Base-by-base conservation (phyloP, 2,329 filamentous ascomycete species). In the Exophiala bonariae region DNA sequence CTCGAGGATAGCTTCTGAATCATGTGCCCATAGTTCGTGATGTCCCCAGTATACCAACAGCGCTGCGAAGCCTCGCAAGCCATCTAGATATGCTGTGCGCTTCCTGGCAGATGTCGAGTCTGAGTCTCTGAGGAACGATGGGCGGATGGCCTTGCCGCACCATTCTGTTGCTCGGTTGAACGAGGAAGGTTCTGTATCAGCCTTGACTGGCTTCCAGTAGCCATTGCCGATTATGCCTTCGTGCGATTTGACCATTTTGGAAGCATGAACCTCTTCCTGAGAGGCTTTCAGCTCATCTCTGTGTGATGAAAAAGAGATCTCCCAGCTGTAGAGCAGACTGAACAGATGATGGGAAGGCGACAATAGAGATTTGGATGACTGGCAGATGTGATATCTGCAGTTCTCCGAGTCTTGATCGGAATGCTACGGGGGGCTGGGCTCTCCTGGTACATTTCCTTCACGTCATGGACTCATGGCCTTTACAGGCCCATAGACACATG, bases 1-100 rank as follows among this genome's bases (percentile, higher is more conserved):
- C 56, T 82, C 78, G n/a, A 82, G 66, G 1, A 70, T 63, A 7
- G 55, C 41, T 32, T 69, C 68, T 31, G 67, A 64, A 47, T 61
- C 68, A 62, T 81, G 82, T 35, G 72, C 74, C 80, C 80, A 83
- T 4, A 81, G 62, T 55, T 78, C 65, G 61, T 84, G 75, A 62
- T 85, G 80, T 43, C 83, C 79, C 55, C 76, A 71, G 62, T 85
- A 86, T 11, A 87, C 83, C 20, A 86, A 61, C 22, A 87, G 72
- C 2, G 83, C 81, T 3, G 83, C 82, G 52, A 86, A 84, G 3
- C 84, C 83, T 59, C 84, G 70, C 11, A 87, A 67, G 11, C 83
- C 83, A 56, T 87, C 83, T 16, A 83, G 71, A 55, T 80, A 83
- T n/a, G 80, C 79, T 4, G 80, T 83, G 14, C 51, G 43, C 17